phyloP scores from a whole-genome alignment of 805 yeast genomes.

The Nadsonia fulvescens region DNA sequence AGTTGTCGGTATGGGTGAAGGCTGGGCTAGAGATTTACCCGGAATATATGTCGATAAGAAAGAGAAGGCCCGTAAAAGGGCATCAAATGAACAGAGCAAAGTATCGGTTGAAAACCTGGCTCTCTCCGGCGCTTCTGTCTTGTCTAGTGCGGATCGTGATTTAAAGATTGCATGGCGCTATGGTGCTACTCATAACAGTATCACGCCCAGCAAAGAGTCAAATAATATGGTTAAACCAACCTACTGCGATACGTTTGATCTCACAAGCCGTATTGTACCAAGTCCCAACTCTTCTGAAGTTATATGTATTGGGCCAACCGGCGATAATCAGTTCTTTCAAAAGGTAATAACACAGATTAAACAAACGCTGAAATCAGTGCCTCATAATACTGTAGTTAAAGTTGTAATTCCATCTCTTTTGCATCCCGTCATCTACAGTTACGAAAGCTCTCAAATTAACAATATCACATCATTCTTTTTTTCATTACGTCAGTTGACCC shows the following conservation, averaged over 20 bases:
- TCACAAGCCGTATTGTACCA: too few relatives aligned
- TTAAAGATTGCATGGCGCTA: conserved; percentile 92
- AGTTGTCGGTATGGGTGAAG: conserved; percentile 37
- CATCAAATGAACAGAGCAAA: conserved; percentile 26
- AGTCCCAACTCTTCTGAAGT: too few relatives aligned
- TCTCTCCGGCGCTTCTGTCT: conserved; percentile 3
- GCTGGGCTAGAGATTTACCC: conserved; percentile 57
- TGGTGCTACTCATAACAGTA: conserved; percentile 20
- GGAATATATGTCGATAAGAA: conserved; percentile 48
- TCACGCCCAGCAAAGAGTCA: too few relatives aligned
- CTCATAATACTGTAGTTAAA: conserved; percentile 32
- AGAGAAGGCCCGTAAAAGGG: conserved; percentile 19
- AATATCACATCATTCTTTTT: conserved; percentile 44
- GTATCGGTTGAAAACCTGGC: conserved; percentile 51
- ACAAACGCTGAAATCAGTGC: conserved; percentile 21
- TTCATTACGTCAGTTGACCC: conserved; percentile 34
- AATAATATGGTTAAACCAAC: conserved; percentile 25
- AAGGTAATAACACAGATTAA: conserved; percentile 27
- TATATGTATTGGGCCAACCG: too few relatives aligned
- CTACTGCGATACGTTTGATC: conserved; percentile 54
- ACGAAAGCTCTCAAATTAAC: conserved; percentile 26
- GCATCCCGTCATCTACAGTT: conserved; percentile 58
- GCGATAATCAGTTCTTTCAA: too few relatives aligned
- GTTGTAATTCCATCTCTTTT: conserved; percentile 59
- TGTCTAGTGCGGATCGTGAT: conserved; percentile 21